Base-by-base conservation (phyloP, 208 protist genomes). In the Polymyxa betae region DNA sequence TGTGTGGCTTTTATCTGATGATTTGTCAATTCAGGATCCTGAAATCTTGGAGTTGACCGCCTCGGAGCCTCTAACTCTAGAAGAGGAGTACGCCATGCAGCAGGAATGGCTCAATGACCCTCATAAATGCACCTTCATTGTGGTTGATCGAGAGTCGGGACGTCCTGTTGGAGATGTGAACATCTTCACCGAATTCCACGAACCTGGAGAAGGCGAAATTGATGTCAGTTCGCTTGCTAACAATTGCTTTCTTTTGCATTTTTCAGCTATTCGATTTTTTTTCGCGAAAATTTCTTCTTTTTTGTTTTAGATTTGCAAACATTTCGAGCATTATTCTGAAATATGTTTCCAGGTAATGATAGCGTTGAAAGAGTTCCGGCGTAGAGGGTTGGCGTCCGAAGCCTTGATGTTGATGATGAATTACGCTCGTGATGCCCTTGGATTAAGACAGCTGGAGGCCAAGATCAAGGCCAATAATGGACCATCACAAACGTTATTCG, bases 81-180 rank as follows among this genome's bases (percentile, higher is more conserved):
- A 88, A 38, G 77, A 88, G 35, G 77, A 88, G 29, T 88, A 88
- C 29, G 77, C 16, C 35, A 88, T 88, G 77, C 77, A 88, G 77
- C 12, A 38, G 77, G 35, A 38, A 20, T 88, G 77, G 77, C 77
- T n/a, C 29, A 38, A 88, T 16, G 77, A 88, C 77, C 35, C 32
- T n/a, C 32, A 5, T 16, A 88, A 88, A 38, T 38, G 16, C 77
- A 88, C 77, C 35, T 88, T 88, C 29, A 88, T 88, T 38, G 29
- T 88, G 12, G 12, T 88, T 10, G 77, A 88, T 38, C 5, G 12
- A 38, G 35, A 20, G 29, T 38, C 35, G 77, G 29, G 29, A 32
- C 35, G 20, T 38, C 16, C 77, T 20, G 77, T 41, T 38, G 77
- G 77, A 38, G 77, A 88, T 38, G 77, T 88, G 10, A 88, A 88